These are phyloP conservation scores for Talaromyces sp. DNA, from an alignment of 2,329 filamentous ascomycete species.

Conservation along the genomic window DNA sequence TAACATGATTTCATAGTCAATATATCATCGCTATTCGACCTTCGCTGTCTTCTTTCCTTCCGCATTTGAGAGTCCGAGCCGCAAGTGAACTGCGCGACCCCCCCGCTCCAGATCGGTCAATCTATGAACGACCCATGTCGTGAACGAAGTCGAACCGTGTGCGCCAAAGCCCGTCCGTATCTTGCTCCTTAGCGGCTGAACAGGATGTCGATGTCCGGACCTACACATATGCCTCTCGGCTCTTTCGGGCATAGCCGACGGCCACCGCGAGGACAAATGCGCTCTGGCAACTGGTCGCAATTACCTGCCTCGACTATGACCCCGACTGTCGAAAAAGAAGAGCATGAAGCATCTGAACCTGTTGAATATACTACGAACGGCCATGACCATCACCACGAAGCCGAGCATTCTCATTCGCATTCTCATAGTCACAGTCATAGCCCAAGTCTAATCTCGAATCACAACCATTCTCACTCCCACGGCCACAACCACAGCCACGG, in stretches of 20 bases:
- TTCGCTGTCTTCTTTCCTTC: neutral
- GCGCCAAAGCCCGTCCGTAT: slow-evolving; percentile 1
- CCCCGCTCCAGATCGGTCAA: slow-evolving; percentile 3
- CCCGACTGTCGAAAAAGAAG: slow-evolving; percentile 25
- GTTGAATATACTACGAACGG: slow-evolving; percentile 22
- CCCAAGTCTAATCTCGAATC: slow-evolving; percentile 14
- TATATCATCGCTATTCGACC: neutral
- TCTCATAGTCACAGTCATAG: slow-evolving; percentile 26
- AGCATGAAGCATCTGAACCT: slow-evolving; percentile 20
- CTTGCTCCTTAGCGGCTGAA: neutral
- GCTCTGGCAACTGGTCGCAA: slow-evolving; percentile 32
- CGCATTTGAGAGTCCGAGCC: neutral
- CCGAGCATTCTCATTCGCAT: slow-evolving; percentile 25
- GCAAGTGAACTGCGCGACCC: neutral
- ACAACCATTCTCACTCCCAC: slow-evolving; percentile 39
- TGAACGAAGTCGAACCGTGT: neutral
- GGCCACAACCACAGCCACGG: slow-evolving; percentile 23
- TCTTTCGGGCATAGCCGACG: slow-evolving; percentile 28
- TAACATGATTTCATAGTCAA: neutral
- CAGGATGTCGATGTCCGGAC: slow-evolving; percentile 33
- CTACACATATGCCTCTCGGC: slow-evolving; percentile 27
- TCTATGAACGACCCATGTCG: slow-evolving; percentile 6
- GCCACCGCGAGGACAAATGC: slow-evolving; percentile 33
- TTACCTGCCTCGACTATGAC: slow-evolving; percentile 23
- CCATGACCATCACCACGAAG: slow-evolving; percentile 27